These are phyloP conservation scores for Pestalotiopsis sp. DNA, from an alignment of 2,329 filamentous ascomycete species.

Conservation along the genomic window DNA sequence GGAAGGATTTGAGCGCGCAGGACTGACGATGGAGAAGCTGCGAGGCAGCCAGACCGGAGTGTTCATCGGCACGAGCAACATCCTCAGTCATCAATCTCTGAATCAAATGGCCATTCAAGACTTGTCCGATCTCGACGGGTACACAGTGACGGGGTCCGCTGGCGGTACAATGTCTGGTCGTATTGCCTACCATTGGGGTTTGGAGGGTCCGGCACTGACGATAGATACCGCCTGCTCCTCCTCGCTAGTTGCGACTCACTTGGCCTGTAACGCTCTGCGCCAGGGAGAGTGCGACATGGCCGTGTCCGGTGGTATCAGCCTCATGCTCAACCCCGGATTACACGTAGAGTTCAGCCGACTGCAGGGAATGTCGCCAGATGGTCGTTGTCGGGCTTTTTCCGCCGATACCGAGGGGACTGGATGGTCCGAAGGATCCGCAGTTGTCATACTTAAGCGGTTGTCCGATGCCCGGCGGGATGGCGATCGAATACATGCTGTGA, in stretches of 20 bases:
- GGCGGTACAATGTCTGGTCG: slow-evolving; percentile 27
- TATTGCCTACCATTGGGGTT: slow-evolving; percentile 26
- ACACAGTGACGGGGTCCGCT: slow-evolving; percentile 29
- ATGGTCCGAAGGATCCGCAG: slow-evolving; percentile 21
- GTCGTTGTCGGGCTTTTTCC: slow-evolving; percentile 22
- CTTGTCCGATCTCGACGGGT: slow-evolving; percentile 26
- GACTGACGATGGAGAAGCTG: slow-evolving; percentile 25
- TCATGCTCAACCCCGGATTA: slow-evolving; percentile 24
- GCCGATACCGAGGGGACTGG: slow-evolving; percentile 23
- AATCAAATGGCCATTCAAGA: slow-evolving; percentile 16
- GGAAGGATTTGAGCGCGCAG: slow-evolving; percentile 30
- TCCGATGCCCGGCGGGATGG: slow-evolving; percentile 24
- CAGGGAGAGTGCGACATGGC: slow-evolving; percentile 25
- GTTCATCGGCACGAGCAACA: slow-evolving; percentile 29
- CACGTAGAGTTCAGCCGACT: slow-evolving; percentile 23
- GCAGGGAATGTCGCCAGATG: slow-evolving; percentile 22
- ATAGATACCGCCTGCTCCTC: slow-evolving; percentile 30
- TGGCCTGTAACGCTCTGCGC: slow-evolving; percentile 24
- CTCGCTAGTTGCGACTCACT: slow-evolving; percentile 23
- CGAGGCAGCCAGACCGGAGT: slow-evolving; percentile 28
- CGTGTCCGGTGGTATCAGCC: slow-evolving; percentile 21
- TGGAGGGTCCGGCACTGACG: slow-evolving; percentile 29
- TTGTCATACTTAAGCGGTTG: slow-evolving; percentile 24
- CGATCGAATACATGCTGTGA: slow-evolving; percentile 22
- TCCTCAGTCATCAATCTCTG: slow-evolving; percentile 20